phyloP scores from a whole-genome alignment of 257 asterid genomes.

The Solanum pennellii region DNA sequence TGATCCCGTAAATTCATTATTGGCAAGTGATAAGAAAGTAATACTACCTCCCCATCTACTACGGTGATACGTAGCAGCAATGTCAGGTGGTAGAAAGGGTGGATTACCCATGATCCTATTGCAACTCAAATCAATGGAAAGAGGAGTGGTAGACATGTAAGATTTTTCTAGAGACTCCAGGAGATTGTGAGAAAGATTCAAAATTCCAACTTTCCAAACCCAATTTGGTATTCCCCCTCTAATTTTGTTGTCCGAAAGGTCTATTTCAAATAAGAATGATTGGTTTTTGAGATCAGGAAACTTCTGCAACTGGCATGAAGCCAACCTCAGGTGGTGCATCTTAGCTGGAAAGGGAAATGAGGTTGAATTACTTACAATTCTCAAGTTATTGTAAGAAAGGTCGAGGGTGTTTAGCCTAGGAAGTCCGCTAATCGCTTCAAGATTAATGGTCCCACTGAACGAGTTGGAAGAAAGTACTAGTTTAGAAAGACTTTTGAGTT shows the following conservation, averaged over 20 bases:
- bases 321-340: not conserved
- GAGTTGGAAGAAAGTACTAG: conserved; percentile 11
- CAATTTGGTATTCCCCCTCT: conserved; percentile 6
- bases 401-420: conserved; percentile 8
- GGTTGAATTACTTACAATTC: not conserved
- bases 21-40: not conserved
- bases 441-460: conserved; percentile 12
- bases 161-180: not conserved
- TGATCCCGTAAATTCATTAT: not conserved
- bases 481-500: not conserved
- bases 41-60: not conserved
- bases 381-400: conserved; percentile 19
- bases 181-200: not conserved
- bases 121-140: not conserved
- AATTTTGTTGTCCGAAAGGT: conserved; percentile 35
- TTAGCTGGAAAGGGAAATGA: conserved; percentile 3
- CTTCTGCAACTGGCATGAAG: not conserved
- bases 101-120: not conserved
- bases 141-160: not conserved
- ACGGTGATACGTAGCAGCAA: too few relatives aligned
- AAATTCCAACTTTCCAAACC: not conserved
- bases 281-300: conserved; percentile 30
- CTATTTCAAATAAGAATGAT: conserved; percentile 10
- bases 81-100: not conserved
- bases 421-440: conserved; percentile 5